Conservation (phyloP, 1,284 basidiomycete genomes). For the Farysia itapuensis region DNA sequence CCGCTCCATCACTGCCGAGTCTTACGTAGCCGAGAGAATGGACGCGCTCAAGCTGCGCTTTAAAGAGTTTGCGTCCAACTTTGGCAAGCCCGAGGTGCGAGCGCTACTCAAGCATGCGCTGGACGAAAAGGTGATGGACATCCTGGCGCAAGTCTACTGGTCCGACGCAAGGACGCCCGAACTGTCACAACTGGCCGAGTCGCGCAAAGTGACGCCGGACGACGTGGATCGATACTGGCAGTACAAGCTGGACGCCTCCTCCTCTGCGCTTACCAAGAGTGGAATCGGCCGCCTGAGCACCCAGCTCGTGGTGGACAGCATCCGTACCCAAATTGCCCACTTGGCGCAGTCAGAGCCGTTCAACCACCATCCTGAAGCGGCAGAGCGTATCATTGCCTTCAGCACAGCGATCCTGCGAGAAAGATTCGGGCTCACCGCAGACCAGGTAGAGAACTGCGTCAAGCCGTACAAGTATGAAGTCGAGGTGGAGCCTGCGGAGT, state of each 20-base stretch:
- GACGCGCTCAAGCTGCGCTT: conserved; percentile 88
- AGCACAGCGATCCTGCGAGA: conserved; percentile 89
- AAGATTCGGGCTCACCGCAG: conserved; percentile 85
- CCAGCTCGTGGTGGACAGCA: conserved; percentile 88
- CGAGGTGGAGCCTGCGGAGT: conserved; percentile 76
- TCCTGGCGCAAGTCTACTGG: conserved; percentile 97
- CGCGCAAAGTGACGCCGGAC: conserved; percentile 68
- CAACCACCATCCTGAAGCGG: conserved; percentile 80
- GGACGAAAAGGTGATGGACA: conserved; percentile 94
- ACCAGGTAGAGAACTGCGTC: conserved; percentile 99
- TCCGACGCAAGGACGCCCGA: conserved; percentile 79
- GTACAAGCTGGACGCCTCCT: conserved; percentile 90
- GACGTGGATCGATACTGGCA: conserved; percentile 90
- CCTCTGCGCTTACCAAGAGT: conserved; percentile 88
- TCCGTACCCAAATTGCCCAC: conserved; percentile 83
- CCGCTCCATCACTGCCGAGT: conserved; percentile 87
- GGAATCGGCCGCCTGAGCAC: conserved; percentile 95
- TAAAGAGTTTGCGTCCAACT: conserved; percentile 79
- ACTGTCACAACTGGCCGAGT: conserved; percentile 72
- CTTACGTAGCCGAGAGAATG: conserved; percentile 95
- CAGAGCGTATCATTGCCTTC: conserved; percentile 86
- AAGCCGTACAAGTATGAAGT: conserved; percentile 98
- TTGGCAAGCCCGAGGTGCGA: conserved; percentile 86
- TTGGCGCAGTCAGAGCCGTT: conserved; percentile 84
- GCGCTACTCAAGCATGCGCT: conserved; percentile 85